Conservation (phyloP, 2,329 filamentous ascomycete genomes). For the Xylariales sp. region DNA sequence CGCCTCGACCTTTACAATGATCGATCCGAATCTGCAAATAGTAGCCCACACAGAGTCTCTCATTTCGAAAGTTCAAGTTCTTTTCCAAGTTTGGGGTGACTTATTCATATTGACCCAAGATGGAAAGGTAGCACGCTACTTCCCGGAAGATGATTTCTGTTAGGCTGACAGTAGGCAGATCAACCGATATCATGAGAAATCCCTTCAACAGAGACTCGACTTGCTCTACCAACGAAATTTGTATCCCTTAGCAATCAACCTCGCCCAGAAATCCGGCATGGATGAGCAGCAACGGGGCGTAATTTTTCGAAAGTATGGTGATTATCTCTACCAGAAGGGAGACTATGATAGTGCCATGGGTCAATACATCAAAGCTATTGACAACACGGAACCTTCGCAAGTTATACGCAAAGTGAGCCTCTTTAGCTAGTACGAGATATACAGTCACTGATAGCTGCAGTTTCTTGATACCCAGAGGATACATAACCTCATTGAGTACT, state of each 20-base stretch:
- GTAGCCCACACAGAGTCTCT: slow-evolving; percentile 86
- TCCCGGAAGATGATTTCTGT: background rate
- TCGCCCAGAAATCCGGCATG: slow-evolving; percentile 84
- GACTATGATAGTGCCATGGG: slow-evolving; percentile 99
- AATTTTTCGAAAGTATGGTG: slow-evolving; percentile 90
- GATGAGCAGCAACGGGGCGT: slow-evolving; percentile 77
- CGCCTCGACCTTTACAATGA: slow-evolving; percentile 79
- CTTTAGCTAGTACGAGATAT: background rate
- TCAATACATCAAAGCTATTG: slow-evolving; percentile 93
- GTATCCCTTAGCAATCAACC: slow-evolving; percentile 84
- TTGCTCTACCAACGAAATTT: slow-evolving; percentile 92
- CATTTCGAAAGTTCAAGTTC: slow-evolving; percentile 69
- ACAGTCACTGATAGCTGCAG: slow-evolving; percentile 37
- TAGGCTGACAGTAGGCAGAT: slow-evolving; percentile 47
- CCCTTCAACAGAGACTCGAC: slow-evolving; percentile 84
- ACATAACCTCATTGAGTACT: slow-evolving; percentile 93
- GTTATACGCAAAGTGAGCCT: slow-evolving; percentile 79
- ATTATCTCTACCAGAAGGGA: slow-evolving; percentile 89
- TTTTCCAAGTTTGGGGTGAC: slow-evolving; percentile 87
- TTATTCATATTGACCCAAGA: slow-evolving; percentile 87
- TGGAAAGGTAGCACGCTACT: slow-evolving; percentile 63
- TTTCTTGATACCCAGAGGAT: slow-evolving; percentile 97
- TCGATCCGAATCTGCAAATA: slow-evolving; percentile 89
- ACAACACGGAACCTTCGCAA: slow-evolving; percentile 92
- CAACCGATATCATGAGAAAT: slow-evolving; percentile 84